phyloP scores from a whole-genome alignment of 805 yeast genomes.

The Metschnikowia arizonensis region DNA sequence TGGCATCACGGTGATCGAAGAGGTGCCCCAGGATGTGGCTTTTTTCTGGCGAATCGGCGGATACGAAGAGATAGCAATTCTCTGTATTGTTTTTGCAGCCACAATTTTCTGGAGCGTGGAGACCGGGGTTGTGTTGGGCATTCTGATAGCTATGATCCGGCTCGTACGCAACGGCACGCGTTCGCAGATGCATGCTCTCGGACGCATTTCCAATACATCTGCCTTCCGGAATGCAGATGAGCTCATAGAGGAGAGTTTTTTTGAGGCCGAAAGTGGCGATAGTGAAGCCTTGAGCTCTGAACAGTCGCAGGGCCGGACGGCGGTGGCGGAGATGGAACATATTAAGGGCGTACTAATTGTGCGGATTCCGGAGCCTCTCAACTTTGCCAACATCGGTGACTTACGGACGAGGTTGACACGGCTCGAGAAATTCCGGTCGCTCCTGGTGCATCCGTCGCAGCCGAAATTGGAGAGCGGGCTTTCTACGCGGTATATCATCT shows the following conservation, averaged over 20 bases:
- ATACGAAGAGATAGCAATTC: slow-evolving; percentile 22
- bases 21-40: slow-evolving; percentile 45
- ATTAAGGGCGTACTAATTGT: slow-evolving; percentile 74
- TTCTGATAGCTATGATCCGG: slow-evolving; percentile 31
- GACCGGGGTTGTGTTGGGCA: slow-evolving; percentile 36
- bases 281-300: neutral
- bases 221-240: slow-evolving; percentile 72
- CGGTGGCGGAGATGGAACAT: slow-evolving; percentile 35
- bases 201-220: slow-evolving; percentile 42
- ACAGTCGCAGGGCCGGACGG: neutral
- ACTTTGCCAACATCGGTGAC: slow-evolving; percentile 82
- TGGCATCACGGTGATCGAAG: slow-evolving; percentile 50
- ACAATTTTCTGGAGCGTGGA: slow-evolving; percentile 37
- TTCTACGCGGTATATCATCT: slow-evolving; percentile 51
- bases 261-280: neutral
- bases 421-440: slow-evolving; percentile 73
- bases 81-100: slow-evolving; percentile 22
- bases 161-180: slow-evolving; percentile 38
- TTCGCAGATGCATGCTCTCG: slow-evolving; percentile 44
- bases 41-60: slow-evolving; percentile 23
- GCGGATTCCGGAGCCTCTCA: slow-evolving; percentile 82
- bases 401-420: slow-evolving; percentile 62
- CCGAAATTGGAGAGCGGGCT: slow-evolving; percentile 41
- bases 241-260: slow-evolving; percentile 38
- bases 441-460: slow-evolving; percentile 70